Base-by-base conservation (phyloP, 169 alveolate species). In the Cyclospora cayetanensis region DNA sequence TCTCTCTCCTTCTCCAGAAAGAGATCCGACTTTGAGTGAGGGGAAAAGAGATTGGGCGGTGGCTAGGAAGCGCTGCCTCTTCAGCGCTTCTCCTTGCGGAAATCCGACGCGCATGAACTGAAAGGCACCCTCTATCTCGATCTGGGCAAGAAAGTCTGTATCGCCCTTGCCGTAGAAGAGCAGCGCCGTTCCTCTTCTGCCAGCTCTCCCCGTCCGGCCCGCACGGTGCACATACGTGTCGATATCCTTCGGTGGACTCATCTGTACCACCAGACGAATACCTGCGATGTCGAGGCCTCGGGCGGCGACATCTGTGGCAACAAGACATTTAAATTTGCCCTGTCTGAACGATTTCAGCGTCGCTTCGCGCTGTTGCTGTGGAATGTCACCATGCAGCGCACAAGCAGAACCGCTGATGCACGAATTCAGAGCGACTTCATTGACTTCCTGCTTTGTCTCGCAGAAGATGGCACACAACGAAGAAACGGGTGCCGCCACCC, bases 291-390 rank as follows among this genome's bases (percentile, higher is more conserved):
- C 98, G 53, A 97, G 90, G n/a, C 99, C 99, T 85, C 98, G 94
- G 12, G 98, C 96, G 20, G 98, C 98, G 2, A 97, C 98, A 95
- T 97, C 98, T 0, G 99, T 97, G 1, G 98, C 98, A 4, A 97
- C 98, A 55, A 97, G 94, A 29, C 97, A 96, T 60, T 95, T 95
- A 80, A 96, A 95, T 92, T 95, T 95, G 18, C 98, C 97, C 77
- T 94, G 96, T 41, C 55, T 89, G 86, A 89, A 89, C 18, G 97
- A 97, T 72, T 94, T 91, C 52, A 97, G 93, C 25, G 98, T 97
- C 20, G 96, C 95, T 76, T 97, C 98, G 93, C 99, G 95, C 92
- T 96, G 97, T 37, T 95, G 94, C 95, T 97, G 97, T 52, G 96
- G 96, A 37, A 97, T 96, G 94, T 97, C 99, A 11, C 98, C 99